Base-by-base conservation (phyloP, 148 eudicot genomes). In the Heliamphora exappendiculata region DNA sequence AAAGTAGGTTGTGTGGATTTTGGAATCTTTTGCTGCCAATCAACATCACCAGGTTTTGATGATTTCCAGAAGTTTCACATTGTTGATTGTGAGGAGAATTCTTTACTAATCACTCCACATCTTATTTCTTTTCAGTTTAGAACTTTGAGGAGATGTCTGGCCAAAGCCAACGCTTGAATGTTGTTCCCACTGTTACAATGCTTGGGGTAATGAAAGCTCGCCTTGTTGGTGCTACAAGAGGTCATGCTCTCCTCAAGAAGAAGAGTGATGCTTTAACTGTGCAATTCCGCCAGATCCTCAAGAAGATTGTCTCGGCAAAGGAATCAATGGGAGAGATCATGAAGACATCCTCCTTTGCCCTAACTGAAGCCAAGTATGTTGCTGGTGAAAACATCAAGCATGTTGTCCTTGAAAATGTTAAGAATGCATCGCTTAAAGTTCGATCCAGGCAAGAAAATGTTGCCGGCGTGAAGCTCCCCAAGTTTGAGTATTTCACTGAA, bases 371-470 rank as follows among this genome's bases (percentile, higher is more conserved):
- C 49, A 67, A 67, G 50, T 67, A 67, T 41, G 51, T 42, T 67
- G 71, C 71, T 11, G 51, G 71, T 4, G 71, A 67, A 39, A 67
- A 67, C 51, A 67, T 67, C 24, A 67, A 67, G 71, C 71, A 67
- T 7, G 14, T 67, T 67, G 71, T 67, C 34, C 71, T 67, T 67
- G 71, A 67, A 67, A 67, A 67, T 42, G 71, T 67, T 50, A 36
- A 67, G 51, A 67, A 5, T 5, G 71, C 71, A 67, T 67, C 51
- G 5, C 71, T 41, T 41, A 67, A 67, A 22, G 71, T 67, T 28
- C 71, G 71, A 24, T 67, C 71, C 10, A 67, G 71, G 71, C 71
- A 67, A 45, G 71, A 67, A 26, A 67, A 67, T 67, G 71, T 67
- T 42, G 71, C 71, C 0, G 71, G 71, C 5, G 71, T 67, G 51